Evolutionary conservation across 2,329 filamentous ascomycete genomes (phyloP).

Genomic region (Didymella glomerata): DNA sequence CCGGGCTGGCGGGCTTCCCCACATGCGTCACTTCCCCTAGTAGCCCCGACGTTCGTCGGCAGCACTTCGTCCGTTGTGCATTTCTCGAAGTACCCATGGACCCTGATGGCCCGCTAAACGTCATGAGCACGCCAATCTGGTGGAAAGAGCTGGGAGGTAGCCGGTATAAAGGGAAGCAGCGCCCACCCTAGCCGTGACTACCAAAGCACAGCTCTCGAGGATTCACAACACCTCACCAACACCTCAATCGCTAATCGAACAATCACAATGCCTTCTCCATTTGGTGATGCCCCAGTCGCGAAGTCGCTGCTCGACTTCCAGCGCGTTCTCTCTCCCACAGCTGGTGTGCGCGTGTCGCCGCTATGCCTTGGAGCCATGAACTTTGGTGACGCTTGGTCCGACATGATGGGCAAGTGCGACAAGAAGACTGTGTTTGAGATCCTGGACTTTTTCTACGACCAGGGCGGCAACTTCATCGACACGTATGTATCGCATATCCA

Average conservation of each 20-base stretch:
- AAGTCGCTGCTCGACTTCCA: slow-evolving; percentile 60
- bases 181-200: neutral
- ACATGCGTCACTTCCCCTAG: neutral
- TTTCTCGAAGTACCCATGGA: neutral
- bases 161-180: slow-evolving; percentile 3
- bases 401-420: slow-evolving; percentile 53
- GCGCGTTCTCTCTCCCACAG: slow-evolving; percentile 61
- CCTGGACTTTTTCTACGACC: slow-evolving; percentile 57
- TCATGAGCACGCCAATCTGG: slow-evolving; percentile 7
- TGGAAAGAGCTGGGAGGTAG: neutral
- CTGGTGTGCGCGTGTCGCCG: slow-evolving; percentile 62
- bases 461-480: slow-evolving; percentile 63
- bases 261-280: slow-evolving; percentile 36
- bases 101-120: slow-evolving; percentile 9
- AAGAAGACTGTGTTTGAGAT: slow-evolving; percentile 58
- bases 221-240: neutral
- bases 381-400: slow-evolving; percentile 61
- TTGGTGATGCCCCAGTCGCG: slow-evolving; percentile 37
- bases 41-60: neutral
- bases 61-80: neutral
- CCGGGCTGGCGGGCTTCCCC: neutral
- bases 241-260: neutral
- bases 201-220: neutral
- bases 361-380: slow-evolving; percentile 65
- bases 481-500: slow-evolving; percentile 43